Base-by-base conservation (phyloP, 306 rosid genomes). In the cucumber (Cucumis sativus) region DNA sequence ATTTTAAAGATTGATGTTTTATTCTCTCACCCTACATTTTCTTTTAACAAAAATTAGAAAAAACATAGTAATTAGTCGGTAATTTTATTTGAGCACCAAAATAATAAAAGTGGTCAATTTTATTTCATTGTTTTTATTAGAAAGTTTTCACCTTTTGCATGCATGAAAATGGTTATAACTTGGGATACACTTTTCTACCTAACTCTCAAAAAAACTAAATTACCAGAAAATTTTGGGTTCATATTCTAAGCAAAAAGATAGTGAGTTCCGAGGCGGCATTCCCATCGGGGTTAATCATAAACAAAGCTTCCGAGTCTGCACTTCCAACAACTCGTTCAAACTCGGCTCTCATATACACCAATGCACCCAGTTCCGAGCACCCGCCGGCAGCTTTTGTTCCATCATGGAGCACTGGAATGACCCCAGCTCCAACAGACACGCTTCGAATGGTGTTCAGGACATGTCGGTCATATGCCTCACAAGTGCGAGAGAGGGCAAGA, bases 261-360 rank as follows among this genome's bases (percentile, higher is more conserved):
- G 96, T 90, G 47, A 94, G 96, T 67, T 94, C 98, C n/a, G 98
- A 92, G 28, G 96, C 92, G 33, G 92, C 96, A 75, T 85, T 89
- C 25, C 95, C 96, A 54, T 94, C 98, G 2, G 98, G 98, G 57
- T 94, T 94, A 89, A 91, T 73, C 98, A 94, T 94, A 68, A 91
- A 94, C 78, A 94, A 91, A 18, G 98, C 98, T 79, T 94, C 97
- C 82, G 97, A 91, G 89, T 94, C 97, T 75, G 95, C 94, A 82
- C 97, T 91, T 11, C 96, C 98, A 17, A 94, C 96, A 14, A 94
- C 98, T 83, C 98, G 88, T 62, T 94, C 98, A 75, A 94, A 94
- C 82, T 85, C 79, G 0, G 98, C 97, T 59, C 98, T 90, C 98
- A 94, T 94, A 14, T 94, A 94, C 79, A 94, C 87, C 91, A 91